Conservation (phyloP, 331 rosid genomes). For the Malus hybrid region DNA sequence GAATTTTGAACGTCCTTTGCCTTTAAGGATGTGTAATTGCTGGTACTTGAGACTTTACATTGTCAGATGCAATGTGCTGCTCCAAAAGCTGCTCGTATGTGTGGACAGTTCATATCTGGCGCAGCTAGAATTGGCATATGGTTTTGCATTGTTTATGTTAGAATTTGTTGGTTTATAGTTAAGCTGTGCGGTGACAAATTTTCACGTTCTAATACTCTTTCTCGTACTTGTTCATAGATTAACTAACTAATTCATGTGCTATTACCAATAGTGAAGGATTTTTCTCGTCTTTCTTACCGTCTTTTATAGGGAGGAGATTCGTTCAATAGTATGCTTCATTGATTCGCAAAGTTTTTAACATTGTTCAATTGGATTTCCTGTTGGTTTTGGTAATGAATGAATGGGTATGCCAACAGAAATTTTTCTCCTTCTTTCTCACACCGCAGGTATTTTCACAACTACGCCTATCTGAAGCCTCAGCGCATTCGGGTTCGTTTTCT, state of each 20-base stretch:
- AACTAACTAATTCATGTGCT: not conserved
- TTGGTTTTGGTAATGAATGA: not conserved
- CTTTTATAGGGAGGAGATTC: not conserved
- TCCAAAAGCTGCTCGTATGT: not conserved
- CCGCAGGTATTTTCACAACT: slow-evolving; percentile 86
- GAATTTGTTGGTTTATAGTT: not conserved
- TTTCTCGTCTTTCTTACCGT: not conserved
- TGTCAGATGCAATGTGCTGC: not conserved
- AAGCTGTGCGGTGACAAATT: not conserved
- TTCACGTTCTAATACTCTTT: no score
- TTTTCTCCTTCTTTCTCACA: not conserved
- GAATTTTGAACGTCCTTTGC: not conserved
- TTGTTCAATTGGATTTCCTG: not conserved
- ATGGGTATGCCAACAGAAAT: not conserved
- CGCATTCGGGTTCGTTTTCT: slow-evolving; percentile 92
- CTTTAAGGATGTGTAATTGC: not conserved
- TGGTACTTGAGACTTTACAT: not conserved
- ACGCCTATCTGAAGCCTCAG: slow-evolving; percentile 91
- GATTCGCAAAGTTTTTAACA: not conserved
- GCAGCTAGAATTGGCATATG: not conserved
- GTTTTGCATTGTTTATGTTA: not conserved
- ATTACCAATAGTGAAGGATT: not conserved
- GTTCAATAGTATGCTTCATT: not conserved
- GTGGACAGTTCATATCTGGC: not conserved
- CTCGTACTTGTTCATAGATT: not conserved